A percentile compares a stretch with the other conserved stretches of the same genome.
Evolutionary conservation across 805 yeast genomes (phyloP).

Genomic region (Wickerhamiella kurtzmanii): DNA sequence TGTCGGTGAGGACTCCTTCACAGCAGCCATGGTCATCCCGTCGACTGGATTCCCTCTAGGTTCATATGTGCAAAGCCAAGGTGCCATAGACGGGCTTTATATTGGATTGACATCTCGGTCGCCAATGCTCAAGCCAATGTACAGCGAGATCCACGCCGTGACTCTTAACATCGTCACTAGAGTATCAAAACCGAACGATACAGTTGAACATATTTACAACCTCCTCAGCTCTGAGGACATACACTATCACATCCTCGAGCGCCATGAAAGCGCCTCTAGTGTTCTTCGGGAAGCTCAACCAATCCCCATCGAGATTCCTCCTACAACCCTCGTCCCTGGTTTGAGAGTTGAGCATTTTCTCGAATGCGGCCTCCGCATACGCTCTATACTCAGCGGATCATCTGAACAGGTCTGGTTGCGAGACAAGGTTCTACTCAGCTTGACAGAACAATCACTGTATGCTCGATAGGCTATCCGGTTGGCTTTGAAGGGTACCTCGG

Average conservation of each 20-base stretch:
- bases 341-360: not conserved
- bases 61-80: not conserved
- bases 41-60: not conserved
- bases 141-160: not conserved
- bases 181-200: not conserved
- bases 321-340: not conserved
- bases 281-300: not conserved
- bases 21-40: not conserved
- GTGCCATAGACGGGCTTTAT: not conserved
- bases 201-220: not conserved
- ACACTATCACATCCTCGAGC: not conserved
- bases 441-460: not conserved
- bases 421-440: not conserved
- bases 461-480: too few species aligned
- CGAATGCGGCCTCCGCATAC: not conserved
- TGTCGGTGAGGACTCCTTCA: not conserved
- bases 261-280: not conserved
- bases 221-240: not conserved
- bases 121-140: not conserved
- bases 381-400: not conserved
- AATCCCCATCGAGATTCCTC: not conserved
- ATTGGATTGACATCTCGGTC: not conserved
- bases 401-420: not conserved
- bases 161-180: not conserved
- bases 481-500: too few species aligned